These are phyloP conservation scores for Quaeritorhiza haematococci DNA, from an alignment of 371 early-diverging fungal species.

Conservation along the genomic window DNA sequence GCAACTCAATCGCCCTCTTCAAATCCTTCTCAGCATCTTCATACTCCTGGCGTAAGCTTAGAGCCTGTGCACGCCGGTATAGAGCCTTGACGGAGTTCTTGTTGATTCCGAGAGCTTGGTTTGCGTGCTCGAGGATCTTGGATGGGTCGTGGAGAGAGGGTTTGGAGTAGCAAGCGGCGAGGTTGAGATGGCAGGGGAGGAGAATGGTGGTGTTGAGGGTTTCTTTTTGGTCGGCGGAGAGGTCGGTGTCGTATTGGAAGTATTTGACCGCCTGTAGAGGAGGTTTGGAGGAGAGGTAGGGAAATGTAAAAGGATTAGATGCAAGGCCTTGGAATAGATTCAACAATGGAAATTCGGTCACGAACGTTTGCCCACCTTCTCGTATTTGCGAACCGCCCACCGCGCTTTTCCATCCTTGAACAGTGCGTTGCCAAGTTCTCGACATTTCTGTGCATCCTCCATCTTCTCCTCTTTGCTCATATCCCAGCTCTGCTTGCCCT, in stretches of 20 bases:
- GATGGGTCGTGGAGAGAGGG: not conserved
- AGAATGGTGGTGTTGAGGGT: conserved; percentile 16
- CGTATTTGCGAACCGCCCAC: conserved; percentile 10
- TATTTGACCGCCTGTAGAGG: conserved; percentile 11
- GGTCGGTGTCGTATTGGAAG: conserved; percentile 22
- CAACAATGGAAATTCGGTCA: not conserved
- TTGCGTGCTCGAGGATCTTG: not conserved
- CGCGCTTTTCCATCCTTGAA: conserved; percentile 20
- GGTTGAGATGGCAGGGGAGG: conserved; percentile 21
- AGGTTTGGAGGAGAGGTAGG: too few species aligned
- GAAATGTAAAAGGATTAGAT: not conserved
- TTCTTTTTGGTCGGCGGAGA: conserved; percentile 12
- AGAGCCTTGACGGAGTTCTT: conserved; percentile 6
- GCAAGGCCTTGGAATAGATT: not conserved
- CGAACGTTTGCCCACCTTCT: not conserved
- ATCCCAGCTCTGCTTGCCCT: conserved; percentile 15
- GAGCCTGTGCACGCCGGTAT: conserved; percentile 6
- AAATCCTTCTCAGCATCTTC: not conserved
- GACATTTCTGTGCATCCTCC: conserved; percentile 17
- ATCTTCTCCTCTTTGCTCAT: conserved; percentile 24
- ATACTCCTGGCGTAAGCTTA: not conserved
- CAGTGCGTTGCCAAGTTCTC: conserved; percentile 28
- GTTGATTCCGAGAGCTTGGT: not conserved
- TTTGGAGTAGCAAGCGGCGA: conserved; percentile 20
- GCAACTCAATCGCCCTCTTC: not conserved